Conservation (phyloP, 257 asterid genomes). For the Solanum pinnatisectum region DNA sequence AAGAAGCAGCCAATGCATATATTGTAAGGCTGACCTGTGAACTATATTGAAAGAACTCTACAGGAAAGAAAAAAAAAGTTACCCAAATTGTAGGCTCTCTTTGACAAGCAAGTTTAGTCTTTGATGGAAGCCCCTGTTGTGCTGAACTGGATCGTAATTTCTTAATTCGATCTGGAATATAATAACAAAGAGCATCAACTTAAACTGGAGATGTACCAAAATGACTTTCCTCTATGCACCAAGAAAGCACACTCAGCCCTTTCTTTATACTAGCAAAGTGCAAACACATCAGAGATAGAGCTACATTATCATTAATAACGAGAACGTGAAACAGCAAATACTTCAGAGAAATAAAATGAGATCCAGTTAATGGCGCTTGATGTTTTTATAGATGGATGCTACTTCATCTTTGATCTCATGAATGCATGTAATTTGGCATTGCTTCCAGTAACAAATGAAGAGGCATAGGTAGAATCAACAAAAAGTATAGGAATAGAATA, state of each 20-base stretch:
- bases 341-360: neutral
- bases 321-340: neutral
- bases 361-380: neutral
- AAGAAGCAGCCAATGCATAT: neutral
- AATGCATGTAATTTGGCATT: neutral
- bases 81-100: constrained; percentile 89
- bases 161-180: constrained; percentile 61
- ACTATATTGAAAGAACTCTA: neutral
- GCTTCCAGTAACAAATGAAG: neutral
- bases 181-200: constrained; percentile 6
- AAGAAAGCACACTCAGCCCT: neutral
- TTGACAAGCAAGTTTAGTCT: constrained; percentile 75
- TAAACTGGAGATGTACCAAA: neutral
- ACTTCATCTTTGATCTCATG: neutral
- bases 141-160: constrained; percentile 67
- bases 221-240: neutral
- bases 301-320: neutral
- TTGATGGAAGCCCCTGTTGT: constrained; percentile 86
- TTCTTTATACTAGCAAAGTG: neutral
- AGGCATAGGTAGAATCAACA: neutral
- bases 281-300: neutral
- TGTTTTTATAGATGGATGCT: neutral
- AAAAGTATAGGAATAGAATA: neutral
- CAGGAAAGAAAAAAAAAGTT: constrained; percentile 11
- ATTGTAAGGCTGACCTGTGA: neutral